phyloP scores from a whole-genome alignment of 73 alveolate genomes.

The Paramecium bursaria region DNA sequence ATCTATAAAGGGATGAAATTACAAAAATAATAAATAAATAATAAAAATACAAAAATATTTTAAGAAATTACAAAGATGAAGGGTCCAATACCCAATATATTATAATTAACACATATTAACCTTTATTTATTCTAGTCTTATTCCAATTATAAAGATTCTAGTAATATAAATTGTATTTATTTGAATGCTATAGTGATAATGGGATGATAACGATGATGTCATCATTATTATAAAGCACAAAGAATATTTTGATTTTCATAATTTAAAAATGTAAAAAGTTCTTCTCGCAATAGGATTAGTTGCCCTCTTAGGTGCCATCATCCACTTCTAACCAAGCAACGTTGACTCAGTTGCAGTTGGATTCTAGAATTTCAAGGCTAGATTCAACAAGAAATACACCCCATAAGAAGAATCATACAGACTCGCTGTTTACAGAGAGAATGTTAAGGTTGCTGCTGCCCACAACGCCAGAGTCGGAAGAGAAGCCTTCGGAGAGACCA shows the following conservation, averaged over 20 bases:
- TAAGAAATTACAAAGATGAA: too few relatives aligned
- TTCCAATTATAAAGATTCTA: too few relatives aligned
- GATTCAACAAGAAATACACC: constrained; percentile 32
- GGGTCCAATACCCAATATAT: too few relatives aligned
- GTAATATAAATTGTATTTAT: too few relatives aligned
- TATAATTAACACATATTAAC: too few relatives aligned
- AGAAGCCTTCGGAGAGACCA: constrained; percentile 53
- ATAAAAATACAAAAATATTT: too few relatives aligned
- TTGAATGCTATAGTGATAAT: too few relatives aligned
- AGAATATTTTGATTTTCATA: neutral
- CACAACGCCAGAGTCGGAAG: neutral
- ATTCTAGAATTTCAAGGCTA: constrained; percentile 3
- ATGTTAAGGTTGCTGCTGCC: neutral
- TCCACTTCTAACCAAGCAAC: neutral
- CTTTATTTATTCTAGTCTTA: too few relatives aligned
- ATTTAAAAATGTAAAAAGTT: constrained; percentile 1
- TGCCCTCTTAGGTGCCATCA: neutral
- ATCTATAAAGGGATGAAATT: too few relatives aligned
- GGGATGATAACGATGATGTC: constrained; percentile 25
- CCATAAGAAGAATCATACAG: constrained; percentile 17
- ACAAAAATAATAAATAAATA: too few relatives aligned
- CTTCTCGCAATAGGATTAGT: constrained; percentile 20
- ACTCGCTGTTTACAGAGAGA: constrained; percentile 11
- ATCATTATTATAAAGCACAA: constrained; percentile 8
- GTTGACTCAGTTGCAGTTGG: neutral